Evolutionary conservation across 129 eudicot genomes (phyloP).

Genomic region (Silybum marianum): DNA sequence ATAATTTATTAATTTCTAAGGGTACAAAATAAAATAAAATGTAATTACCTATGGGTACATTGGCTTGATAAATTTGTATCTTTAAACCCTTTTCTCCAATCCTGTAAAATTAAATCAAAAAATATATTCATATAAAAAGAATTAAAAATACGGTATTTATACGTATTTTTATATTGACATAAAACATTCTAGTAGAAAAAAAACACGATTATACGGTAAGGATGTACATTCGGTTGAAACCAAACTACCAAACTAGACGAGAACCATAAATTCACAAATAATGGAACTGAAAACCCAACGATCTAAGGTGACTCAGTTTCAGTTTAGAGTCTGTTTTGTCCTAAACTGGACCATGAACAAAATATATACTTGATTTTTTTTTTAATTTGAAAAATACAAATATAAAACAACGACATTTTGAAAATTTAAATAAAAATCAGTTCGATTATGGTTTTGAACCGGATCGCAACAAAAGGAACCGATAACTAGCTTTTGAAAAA

Average conservation of each 20-base stretch:
- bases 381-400: neutral
- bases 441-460: neutral
- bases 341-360: neutral
- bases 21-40: neutral
- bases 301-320: neutral
- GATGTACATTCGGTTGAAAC: neutral
- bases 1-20: neutral
- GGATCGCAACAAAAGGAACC: neutral
- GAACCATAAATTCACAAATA: neutral
- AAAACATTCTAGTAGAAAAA: neutral
- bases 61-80: slow-evolving; percentile 49
- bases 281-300: neutral
- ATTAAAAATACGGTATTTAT: neutral
- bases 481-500: neutral
- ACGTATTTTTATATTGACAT: neutral
- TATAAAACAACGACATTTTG: neutral
- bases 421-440: neutral
- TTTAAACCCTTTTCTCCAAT: slow-evolving; percentile 57
- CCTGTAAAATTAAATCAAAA: slow-evolving; percentile 37
- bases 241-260: no score
- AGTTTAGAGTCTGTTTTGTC: neutral
- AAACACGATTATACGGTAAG: neutral
- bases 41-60: slow-evolving; percentile 52
- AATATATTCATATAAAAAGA: neutral
- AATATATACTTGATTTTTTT: neutral